Base-by-base conservation (phyloP, 345 rosid species). In the Chamaenerion angustifolium region DNA sequence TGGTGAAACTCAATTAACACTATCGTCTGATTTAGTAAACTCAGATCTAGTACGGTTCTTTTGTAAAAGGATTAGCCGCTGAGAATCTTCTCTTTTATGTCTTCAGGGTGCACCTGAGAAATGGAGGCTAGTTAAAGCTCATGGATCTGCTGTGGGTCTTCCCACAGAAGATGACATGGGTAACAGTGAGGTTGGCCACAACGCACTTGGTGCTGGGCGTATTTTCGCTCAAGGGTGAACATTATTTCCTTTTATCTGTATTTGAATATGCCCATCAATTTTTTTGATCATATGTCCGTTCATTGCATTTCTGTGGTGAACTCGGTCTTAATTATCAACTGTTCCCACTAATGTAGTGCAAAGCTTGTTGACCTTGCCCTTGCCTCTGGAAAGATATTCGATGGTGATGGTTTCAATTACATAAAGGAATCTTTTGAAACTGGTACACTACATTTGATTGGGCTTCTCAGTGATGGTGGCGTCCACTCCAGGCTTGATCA, bases 131-230 rank as follows among this genome's bases (percentile, higher is more conserved):
- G 61, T 92, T 52, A 85, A 56, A 71, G 98, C 96, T 49, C 96
- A 92, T 49, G 98, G 98, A 12, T 65, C 51, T 23, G 96, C 98
- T 1, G 98, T 87, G 11, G 98, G 98, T 35, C 85, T 92, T 46
- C 98, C 98, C 4, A 71, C 85, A 1, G 98, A 92, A 11, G 98
- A 92, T 66, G 98, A 92, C 66, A 92, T 87, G 98, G 98, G 98
- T 23, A 92, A 92, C 71, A 92, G 98, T 62, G 98, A 92, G 70
- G 98, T 87, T 13, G 98, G 98, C 56, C 98, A 92, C 58, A 92
- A 92, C 45, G 98, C 98, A 31, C 98, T 92, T 16, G 95, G 96
- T 8, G 95, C 98, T 53, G 98, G 98, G 31, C 95, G 96, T 43
- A 87, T 92, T 42, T 86, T 42, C 54, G 96, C 96, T 58, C 98